These are phyloP conservation scores for Umbelopsis sp. DNA, from an alignment of 192 early-diverging fungal genomes.

Conservation along the genomic window DNA sequence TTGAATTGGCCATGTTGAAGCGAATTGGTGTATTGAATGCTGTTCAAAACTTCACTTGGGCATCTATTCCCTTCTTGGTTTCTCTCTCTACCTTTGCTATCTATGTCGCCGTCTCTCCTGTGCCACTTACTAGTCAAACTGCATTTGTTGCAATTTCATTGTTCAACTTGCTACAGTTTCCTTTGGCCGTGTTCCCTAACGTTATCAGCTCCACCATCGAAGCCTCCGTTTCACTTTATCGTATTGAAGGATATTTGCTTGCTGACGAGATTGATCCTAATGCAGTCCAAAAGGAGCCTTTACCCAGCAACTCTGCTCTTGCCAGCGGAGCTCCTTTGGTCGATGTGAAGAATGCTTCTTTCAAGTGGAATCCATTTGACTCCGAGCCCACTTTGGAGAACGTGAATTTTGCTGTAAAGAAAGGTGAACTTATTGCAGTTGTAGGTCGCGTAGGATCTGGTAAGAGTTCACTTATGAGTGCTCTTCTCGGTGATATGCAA, in stretches of 20 bases:
- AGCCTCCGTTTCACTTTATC: constrained; percentile 80
- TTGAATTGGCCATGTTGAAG: constrained; percentile 77
- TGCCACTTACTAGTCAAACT: constrained; percentile 63
- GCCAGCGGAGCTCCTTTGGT: constrained; percentile 40
- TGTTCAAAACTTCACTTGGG: constrained; percentile 75
- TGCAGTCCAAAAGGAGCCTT: constrained; percentile 57
- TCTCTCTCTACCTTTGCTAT: constrained; percentile 82
- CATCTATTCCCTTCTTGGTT: constrained; percentile 88
- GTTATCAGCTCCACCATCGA: constrained; percentile 80
- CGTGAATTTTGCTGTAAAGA: constrained; percentile 46
- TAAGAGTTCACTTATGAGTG: constrained; percentile 76
- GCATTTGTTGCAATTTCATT: constrained; percentile 90
- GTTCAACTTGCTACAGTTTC: constrained; percentile 92
- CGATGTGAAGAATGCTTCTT: constrained; percentile 52
- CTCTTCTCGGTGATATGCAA: constrained; percentile 89
- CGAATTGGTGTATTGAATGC: constrained; percentile 74
- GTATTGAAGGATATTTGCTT: constrained; percentile 78
- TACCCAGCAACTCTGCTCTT: constrained; percentile 19
- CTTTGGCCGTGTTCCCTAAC: constrained; percentile 81
- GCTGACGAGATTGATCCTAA: constrained; percentile 80
- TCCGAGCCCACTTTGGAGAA: constrained; percentile 39
- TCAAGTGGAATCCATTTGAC: constrained; percentile 58
- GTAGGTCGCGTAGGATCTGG: constrained; percentile 57
- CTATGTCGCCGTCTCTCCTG: constrained; percentile 58
- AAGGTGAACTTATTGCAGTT: constrained; percentile 39